Conservation (phyloP, 1,139 yeast species). For the Yamadazyma friedrichii region DNA sequence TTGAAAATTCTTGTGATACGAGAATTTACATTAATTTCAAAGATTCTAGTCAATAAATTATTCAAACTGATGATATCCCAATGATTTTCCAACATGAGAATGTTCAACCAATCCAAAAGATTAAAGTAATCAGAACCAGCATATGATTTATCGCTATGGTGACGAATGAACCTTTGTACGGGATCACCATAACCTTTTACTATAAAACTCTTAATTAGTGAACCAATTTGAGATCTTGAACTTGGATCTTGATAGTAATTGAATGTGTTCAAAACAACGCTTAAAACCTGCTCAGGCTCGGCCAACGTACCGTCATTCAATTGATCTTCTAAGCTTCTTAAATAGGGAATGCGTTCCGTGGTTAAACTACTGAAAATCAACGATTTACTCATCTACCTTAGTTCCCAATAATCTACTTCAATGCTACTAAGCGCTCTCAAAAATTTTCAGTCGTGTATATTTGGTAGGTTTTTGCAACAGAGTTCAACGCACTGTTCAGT, state of each 20-base stretch:
- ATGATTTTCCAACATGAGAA: conserved; percentile 18
- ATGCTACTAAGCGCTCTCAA: not conserved
- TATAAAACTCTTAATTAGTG: conserved; percentile 23
- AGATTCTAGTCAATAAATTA: conserved; percentile 5
- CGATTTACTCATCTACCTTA: too few species aligned
- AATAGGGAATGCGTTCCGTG: not conserved
- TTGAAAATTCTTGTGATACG: conserved; percentile 40
- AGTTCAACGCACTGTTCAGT: too few species aligned
- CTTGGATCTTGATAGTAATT: conserved; percentile 50
- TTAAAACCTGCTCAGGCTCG: not conserved
- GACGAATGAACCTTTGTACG: conserved; percentile 37
- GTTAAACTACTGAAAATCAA: not conserved
- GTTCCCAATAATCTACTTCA: too few species aligned
- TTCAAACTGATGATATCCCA: conserved; percentile 5
- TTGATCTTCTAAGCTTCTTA: not conserved
- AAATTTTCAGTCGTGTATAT: conserved; percentile 5
- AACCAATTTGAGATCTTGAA: conserved; percentile 42
- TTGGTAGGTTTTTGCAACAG: conserved; percentile 13
- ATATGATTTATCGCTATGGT: not conserved
- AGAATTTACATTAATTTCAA: conserved; percentile 22
- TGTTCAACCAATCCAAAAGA: conserved; percentile 55
- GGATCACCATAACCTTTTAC: conserved; percentile 12
- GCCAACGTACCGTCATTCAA: conserved; percentile 1
- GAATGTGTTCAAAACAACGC: conserved; percentile 27
- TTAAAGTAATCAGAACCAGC: conserved; percentile 58